Base-by-base conservation (phyloP, 2,329 filamentous ascomycete species). In the Fusarium chaquense region DNA sequence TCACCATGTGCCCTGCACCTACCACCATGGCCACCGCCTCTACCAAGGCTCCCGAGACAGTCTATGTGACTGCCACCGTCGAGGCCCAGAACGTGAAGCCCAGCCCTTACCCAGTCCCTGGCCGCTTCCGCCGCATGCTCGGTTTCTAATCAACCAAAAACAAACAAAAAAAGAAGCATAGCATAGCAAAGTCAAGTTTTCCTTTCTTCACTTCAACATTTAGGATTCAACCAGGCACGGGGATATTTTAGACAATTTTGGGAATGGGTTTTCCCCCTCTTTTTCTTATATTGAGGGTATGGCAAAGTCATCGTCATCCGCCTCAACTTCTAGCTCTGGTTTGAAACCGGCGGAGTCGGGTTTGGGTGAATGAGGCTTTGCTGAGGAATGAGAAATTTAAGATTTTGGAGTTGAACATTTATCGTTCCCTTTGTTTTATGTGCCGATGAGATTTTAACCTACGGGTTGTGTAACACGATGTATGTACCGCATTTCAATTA, bases 31-130 rank as follows among this genome's bases (percentile, higher is more conserved):
- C 73, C 22, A 72, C 72, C n/a, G 61, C 61, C 43, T 64, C 67
- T 40, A 55, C 40, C 32, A 68, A 55, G 32, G 61, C 66, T 41
- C 67, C 73, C 18, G 73, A 74, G 61, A 74, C 73, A 12, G 73
- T 75, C 20, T 75, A 74, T 24, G 73, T 73, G 54, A 74, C 73
- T 35, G 57, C 62, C n/a, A 71, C 69, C 0, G 60, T 73, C 15
- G 65, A 75, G 47, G 52, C 56, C 13, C 55, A 59, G 49, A 26
- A 26, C 38, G 28, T 41, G 18, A 58, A 59, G 43, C 53, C 65
- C 28, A 66, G 49, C 41, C 40, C 58, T 15, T 51, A 47, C 41
- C 55, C 69, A 13, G 65, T 52, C 24, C 66, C 53, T 11, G 53
- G 57, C 50, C 68, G 65, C 20, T 45, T 72, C 54, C 69, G 69